Conservation (phyloP, 495 filamentous ascomycete genomes). For the Penicillium coprophilum region DNA sequence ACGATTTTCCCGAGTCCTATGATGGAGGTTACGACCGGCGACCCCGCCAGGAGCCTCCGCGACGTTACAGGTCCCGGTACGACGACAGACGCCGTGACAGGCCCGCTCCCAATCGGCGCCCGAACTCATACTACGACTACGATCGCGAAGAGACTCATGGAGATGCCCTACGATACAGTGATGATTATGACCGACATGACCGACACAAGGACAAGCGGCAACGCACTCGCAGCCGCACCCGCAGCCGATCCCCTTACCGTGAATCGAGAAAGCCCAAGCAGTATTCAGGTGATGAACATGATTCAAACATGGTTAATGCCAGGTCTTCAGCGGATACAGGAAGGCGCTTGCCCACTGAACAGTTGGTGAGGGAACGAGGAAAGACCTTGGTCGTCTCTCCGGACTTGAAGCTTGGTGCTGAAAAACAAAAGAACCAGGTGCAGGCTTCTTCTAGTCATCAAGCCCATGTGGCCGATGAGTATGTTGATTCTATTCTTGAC, state of each 20-base stretch:
- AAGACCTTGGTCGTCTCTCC: slow-evolving; percentile 54
- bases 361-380: slow-evolving; percentile 69
- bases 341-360: slow-evolving; percentile 47
- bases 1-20: slow-evolving; percentile 52
- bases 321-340: slow-evolving; percentile 24
- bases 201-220: slow-evolving; percentile 59
- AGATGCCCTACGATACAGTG: slow-evolving; percentile 50
- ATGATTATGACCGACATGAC: slow-evolving; percentile 60
- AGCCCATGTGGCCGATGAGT: slow-evolving; percentile 40
- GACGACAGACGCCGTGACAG: slow-evolving; percentile 38
- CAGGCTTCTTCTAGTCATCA: slow-evolving; percentile 36
- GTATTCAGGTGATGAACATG: slow-evolving; percentile 41
- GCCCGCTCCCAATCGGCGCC: slow-evolving; percentile 29
- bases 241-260: slow-evolving; percentile 58
- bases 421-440: slow-evolving; percentile 63
- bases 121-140: slow-evolving; percentile 61
- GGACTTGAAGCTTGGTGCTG: slow-evolving; percentile 61
- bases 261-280: slow-evolving; percentile 45
- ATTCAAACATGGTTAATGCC: slow-evolving; percentile 22
- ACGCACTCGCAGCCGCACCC: slow-evolving; percentile 70
- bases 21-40: slow-evolving; percentile 44
- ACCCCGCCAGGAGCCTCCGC: slow-evolving; percentile 53
- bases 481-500: slow-evolving; percentile 27
- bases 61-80: slow-evolving; percentile 38
- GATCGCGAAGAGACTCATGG: slow-evolving; percentile 57